A percentile compares a stretch with the other conserved stretches of the same genome.
Conservation (phyloP, 225 moss, liverwort and hornwort species). For the Straminergon stramineum region DNA sequence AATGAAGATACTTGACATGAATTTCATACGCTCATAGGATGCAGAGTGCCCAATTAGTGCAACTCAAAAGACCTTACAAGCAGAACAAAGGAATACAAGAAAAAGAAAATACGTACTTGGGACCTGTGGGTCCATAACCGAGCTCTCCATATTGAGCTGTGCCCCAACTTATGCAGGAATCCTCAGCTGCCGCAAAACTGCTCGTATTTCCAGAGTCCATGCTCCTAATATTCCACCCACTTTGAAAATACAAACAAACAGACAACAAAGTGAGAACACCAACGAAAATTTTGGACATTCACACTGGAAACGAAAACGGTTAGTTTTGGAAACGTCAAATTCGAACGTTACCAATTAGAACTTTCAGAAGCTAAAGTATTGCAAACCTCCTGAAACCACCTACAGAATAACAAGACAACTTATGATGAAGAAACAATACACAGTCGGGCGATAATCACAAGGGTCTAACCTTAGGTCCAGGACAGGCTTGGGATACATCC, state of each 20-base stretch:
- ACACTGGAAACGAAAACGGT: neutral
- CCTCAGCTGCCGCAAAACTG: conserved; percentile 83
- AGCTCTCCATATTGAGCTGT: conserved; percentile 85
- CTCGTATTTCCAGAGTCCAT: conserved; percentile 83
- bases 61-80: neutral
- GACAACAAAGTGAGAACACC: neutral
- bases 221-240: conserved; percentile 93
- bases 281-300: neutral
- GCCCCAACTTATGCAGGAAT: conserved; percentile 95
- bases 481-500: conserved; percentile 99
- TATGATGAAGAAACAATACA: neutral
- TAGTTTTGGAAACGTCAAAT: neutral
- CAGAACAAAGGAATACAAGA: neutral
- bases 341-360: neutral
- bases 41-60: neutral
- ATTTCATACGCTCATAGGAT: neutral
- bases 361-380: neutral
- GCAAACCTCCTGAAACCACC: neutral
- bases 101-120: conserved; percentile 54
- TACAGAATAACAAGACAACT: neutral
- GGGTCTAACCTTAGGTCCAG: conserved; percentile 65
- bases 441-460: neutral
- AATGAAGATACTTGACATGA: neutral
- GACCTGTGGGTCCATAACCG: conserved; percentile 82
- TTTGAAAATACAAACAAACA: conserved; percentile 12